Conservation (phyloP, 164 flowering plant species). For the Aristolochia contorta region DNA sequence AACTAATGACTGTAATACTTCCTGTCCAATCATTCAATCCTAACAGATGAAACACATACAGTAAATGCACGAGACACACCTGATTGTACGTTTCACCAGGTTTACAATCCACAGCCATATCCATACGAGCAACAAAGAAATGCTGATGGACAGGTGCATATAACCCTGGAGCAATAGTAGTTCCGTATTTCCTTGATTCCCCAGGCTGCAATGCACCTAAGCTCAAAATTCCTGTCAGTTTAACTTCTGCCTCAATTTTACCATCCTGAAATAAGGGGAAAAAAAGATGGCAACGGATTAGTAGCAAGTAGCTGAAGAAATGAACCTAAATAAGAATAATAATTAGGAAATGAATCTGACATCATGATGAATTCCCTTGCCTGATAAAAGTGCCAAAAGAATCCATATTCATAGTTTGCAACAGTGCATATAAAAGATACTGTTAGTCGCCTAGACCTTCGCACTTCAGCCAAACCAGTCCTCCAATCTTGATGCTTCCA, state of each 20-base stretch:
- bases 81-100: slow-evolving; percentile 84
- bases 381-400: slow-evolving; percentile 91
- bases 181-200: slow-evolving; percentile 80
- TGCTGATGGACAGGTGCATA: slow-evolving; percentile 95
- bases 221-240: slow-evolving; percentile 84
- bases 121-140: slow-evolving; percentile 88
- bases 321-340: background rate
- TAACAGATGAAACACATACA: background rate
- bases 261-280: slow-evolving; percentile 51
- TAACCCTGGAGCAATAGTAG: slow-evolving; percentile 81
- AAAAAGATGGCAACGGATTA: background rate
- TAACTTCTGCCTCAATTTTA: slow-evolving; percentile 87
- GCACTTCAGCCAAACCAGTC: slow-evolving; percentile 77
- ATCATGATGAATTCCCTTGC: slow-evolving; percentile 21
- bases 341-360: background rate
- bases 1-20: too few relatives aligned
- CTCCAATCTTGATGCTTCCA: slow-evolving; percentile 98
- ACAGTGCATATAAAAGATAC: slow-evolving; percentile 83
- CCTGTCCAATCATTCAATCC: too few relatives aligned
- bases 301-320: too few relatives aligned
- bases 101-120: slow-evolving; percentile 84
- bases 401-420: slow-evolving; percentile 90
- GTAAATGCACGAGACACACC: slow-evolving; percentile 23
- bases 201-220: slow-evolving; percentile 82
- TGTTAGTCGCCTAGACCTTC: slow-evolving; percentile 70